These are phyloP conservation scores for Wickerhamomyces subpelliculosus DNA, from an alignment of 805 yeast species.

Conservation along the genomic window DNA sequence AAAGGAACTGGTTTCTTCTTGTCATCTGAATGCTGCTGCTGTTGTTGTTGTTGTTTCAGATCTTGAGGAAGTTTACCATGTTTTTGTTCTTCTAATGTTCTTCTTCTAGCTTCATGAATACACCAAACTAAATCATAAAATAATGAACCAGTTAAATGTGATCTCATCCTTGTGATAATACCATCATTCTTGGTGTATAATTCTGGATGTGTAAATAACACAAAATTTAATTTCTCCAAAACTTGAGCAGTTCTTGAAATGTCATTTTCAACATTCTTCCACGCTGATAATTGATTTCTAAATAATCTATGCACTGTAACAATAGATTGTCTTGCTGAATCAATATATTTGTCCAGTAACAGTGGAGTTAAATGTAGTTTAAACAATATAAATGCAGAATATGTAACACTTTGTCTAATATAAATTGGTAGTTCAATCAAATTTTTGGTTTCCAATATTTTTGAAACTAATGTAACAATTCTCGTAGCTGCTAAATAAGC, in stretches of 20 bases:
- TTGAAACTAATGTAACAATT: conserved; percentile 70
- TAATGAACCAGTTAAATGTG: conserved; percentile 84
- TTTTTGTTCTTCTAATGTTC: conserved; percentile 39
- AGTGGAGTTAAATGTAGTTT: conserved; percentile 75
- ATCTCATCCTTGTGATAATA: conserved; percentile 81
- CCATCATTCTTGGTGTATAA: conserved; percentile 66
- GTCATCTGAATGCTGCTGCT: conserved; percentile 3
- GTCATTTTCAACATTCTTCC: conserved; percentile 84
- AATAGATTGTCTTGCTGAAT: conserved; percentile 86
- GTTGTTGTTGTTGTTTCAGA: conserved; percentile 14
- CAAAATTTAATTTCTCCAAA: conserved; percentile 81
- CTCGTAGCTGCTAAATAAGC: conserved; percentile 80
- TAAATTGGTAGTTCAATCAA: conserved; percentile 82
- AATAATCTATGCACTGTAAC: conserved; percentile 87
- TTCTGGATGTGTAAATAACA: conserved; percentile 81
- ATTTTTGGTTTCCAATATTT: conserved; percentile 57
- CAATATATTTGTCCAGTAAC: conserved; percentile 59
- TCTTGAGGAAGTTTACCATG: conserved; percentile 25
- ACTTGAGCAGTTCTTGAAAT: conserved; percentile 88
- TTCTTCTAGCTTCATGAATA: conserved; percentile 86
- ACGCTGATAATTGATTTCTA: conserved; percentile 82
- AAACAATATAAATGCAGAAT: conserved; percentile 72
- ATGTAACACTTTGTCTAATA: conserved; percentile 79
- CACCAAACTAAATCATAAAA: conserved; percentile 93
- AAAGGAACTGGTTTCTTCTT: conserved; percentile 42